These are phyloP conservation scores for Caloboletus inedulis DNA, from an alignment of 1,284 basidiomycete genomes.

Conservation along the genomic window DNA sequence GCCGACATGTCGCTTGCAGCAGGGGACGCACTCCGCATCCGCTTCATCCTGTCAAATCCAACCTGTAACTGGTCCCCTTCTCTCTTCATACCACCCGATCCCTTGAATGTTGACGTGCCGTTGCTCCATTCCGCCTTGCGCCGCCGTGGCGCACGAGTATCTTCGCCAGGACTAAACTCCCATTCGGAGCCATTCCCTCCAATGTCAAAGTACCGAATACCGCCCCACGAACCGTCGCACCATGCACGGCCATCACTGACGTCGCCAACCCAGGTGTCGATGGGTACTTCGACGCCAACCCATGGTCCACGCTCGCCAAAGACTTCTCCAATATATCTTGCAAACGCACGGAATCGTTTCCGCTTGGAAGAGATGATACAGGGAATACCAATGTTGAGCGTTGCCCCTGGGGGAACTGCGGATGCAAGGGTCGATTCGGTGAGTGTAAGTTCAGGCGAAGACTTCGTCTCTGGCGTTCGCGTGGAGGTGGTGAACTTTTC, in stretches of 20 bases:
- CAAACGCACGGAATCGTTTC: conserved; percentile 81
- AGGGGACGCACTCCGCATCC: conserved; percentile 69
- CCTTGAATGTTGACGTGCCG: conserved; percentile 16
- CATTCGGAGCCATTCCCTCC: conserved; percentile 50
- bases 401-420: conserved; percentile 55
- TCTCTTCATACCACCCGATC: conserved; percentile 44
- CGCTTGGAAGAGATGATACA: conserved; percentile 85
- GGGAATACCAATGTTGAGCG: conserved; percentile 84
- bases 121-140: conserved; percentile 42
- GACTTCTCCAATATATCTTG: conserved; percentile 85
- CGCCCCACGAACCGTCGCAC: conserved; percentile 80
- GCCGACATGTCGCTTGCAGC: conserved; percentile 60
- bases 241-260: conserved; percentile 61
- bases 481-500: conserved; percentile 24
- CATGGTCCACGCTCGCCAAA: conserved; percentile 78
- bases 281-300: conserved; percentile 89
- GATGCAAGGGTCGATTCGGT: conserved; percentile 34
- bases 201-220: conserved; percentile 80
- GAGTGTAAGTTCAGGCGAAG: conserved; percentile 18
- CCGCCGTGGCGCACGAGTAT: conserved; percentile 45
- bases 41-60: conserved; percentile 52
- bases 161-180: conserved; percentile 49
- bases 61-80: conserved; percentile 64
- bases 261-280: conserved; percentile 54
- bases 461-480: conserved; percentile 22